Percentiles rank a stretch among this genome's conserved stretches.
These are phyloP conservation scores for Aureobasidium sp. DNA, from an alignment of 2,329 filamentous ascomycete genomes.

Conservation along the genomic window DNA sequence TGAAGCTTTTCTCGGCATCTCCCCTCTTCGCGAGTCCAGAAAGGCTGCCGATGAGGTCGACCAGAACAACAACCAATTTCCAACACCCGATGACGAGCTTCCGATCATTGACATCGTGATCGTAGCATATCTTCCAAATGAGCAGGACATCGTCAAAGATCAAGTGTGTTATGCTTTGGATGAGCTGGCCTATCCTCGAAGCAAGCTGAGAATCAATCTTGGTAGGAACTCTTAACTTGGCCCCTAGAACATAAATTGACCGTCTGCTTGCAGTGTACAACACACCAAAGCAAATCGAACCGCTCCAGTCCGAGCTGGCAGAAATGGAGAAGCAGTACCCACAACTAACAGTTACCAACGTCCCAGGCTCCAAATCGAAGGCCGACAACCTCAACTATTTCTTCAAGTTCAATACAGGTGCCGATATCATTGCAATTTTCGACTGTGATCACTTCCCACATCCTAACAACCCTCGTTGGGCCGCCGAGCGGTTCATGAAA, in stretches of 20 bases:
- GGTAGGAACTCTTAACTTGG: background rate
- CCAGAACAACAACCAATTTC: conserved; percentile 20
- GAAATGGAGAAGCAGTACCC: conserved; percentile 33
- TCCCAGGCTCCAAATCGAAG: conserved; percentile 43
- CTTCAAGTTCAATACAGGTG: conserved; percentile 37
- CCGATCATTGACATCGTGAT: conserved; percentile 42
- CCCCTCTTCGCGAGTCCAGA: conserved; percentile 25
- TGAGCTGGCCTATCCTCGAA: conserved; percentile 40
- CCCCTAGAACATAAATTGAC: background rate
- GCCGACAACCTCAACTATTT: conserved; percentile 47
- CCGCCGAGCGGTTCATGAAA: conserved; percentile 40
- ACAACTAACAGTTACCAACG: conserved; percentile 41
- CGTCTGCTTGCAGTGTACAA: conserved; percentile 35
- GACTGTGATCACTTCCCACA: conserved; percentile 47
- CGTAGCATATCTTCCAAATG: conserved; percentile 46
- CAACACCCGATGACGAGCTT: conserved; percentile 29
- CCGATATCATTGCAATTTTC: conserved; percentile 43
- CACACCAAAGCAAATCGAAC: conserved; percentile 41
- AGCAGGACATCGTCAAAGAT: conserved; percentile 45
- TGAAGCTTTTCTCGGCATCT: conserved; percentile 28
- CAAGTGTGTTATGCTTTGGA: conserved; percentile 41
- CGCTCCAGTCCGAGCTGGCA: conserved; percentile 38
- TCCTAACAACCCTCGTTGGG: conserved; percentile 43
- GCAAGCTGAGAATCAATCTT: conserved; percentile 43
- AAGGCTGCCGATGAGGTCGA: conserved; percentile 26